Base-by-base conservation (phyloP, 352 stramenopile species). In the Globisporangium paroecandrum region DNA sequence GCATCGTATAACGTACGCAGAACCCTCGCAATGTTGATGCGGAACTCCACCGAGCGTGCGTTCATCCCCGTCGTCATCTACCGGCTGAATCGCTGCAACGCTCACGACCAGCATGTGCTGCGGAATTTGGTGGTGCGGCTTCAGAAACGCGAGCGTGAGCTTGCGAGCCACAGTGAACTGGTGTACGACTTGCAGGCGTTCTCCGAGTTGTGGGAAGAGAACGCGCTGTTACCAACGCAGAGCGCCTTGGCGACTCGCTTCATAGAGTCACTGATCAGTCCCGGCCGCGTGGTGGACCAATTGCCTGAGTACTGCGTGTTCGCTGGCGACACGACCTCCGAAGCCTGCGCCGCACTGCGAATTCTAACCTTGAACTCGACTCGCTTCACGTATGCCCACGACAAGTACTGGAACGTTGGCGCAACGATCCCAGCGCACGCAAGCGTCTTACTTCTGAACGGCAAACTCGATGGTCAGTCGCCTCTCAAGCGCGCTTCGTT, bases 101-200 rank as follows among this genome's bases (percentile, higher is more conserved):
- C 62, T 4, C 59, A 77, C 43, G 86, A 94, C 59, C 47, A 82
- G 9, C 53, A 57, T 3, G 66, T 90, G 10, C 70, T 94, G 13
- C 54, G 57, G 10, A 54, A 58, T 1, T 80, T 92, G 29, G 66
- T 82, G 9, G 61, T 71, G 15, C 56, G 63, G 0, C 66, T 83
- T 3, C 75, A 77, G 12, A 29, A 9, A 6, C 64, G 64, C 3
- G 56, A 56, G 22, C 29, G 6, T 13, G 55, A 38, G 3, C 46
- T 58, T 1, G 22, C 13, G 9, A 32, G 56, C 18, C 41, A 71
- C 24, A 36, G 55, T 8, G 54, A 66, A 15, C 20, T 63, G 18
- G 58, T 90, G n/a, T 87, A 77, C 68, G 83, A 81, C 6, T 56
- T 92, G 10, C 85, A 90, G 64, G 64, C 74, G 27, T 92, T 92